A percentile compares a stretch with the other conserved stretches of the same genome.
These are phyloP conservation scores for Teratosphaeria gauchensis DNA, from an alignment of 2,329 filamentous ascomycete species.

Conservation along the genomic window DNA sequence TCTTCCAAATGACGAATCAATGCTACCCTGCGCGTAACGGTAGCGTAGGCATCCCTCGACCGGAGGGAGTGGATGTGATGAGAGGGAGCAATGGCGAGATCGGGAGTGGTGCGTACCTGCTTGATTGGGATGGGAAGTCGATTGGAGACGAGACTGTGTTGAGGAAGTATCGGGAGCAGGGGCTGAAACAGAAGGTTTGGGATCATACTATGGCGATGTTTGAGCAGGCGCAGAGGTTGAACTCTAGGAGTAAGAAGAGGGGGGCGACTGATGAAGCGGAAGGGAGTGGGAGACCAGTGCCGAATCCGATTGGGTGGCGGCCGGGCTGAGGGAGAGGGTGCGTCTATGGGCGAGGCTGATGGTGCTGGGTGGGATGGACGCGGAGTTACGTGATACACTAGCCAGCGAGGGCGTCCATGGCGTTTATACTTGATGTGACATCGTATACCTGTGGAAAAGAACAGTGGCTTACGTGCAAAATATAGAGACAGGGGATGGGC, in stretches of 20 bases:
- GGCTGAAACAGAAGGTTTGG: slow-evolving; percentile 25
- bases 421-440: background rate
- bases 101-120: slow-evolving; percentile 28
- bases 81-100: slow-evolving; percentile 21
- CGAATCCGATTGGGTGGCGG: slow-evolving; percentile 24
- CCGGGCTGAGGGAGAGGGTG: slow-evolving; percentile 8
- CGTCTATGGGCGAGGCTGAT: background rate
- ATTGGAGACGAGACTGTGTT: slow-evolving; percentile 26
- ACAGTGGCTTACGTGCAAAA: background rate
- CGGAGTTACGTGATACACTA: background rate
- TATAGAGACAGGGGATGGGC: background rate
- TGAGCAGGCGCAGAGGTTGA: slow-evolving; percentile 17
- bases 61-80: slow-evolving; percentile 20
- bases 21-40: slow-evolving; percentile 21
- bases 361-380: background rate
- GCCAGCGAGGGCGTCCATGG: background rate
- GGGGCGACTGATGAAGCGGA: slow-evolving; percentile 17
- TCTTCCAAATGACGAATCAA: slow-evolving; percentile 31
- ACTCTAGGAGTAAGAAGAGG: slow-evolving; percentile 15
- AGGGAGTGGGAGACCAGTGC: slow-evolving; percentile 14
- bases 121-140: slow-evolving; percentile 29
- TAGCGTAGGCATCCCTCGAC: slow-evolving; percentile 19
- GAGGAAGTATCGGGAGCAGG: slow-evolving; percentile 22
- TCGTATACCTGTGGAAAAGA: background rate
- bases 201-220: slow-evolving; percentile 28